Base-by-base conservation (phyloP, 768 basidiomycete genomes). In the Boletellus ananiceps region DNA sequence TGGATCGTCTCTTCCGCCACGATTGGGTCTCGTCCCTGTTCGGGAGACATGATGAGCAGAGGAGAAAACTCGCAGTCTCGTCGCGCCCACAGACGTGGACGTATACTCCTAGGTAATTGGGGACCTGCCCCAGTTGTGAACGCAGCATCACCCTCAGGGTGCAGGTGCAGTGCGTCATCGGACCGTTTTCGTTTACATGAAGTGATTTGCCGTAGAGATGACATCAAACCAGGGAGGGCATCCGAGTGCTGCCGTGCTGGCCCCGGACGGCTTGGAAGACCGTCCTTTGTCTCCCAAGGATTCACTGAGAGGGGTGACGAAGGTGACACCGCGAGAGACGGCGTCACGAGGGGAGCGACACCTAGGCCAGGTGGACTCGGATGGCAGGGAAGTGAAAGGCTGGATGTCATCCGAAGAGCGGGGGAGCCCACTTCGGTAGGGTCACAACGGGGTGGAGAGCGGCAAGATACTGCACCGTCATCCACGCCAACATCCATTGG, bases 31-130 rank as follows among this genome's bases (percentile, higher is more conserved):
- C 13, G 44, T 15, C 43, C 44, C 11, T n/a, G 40, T 5, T 19
- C 25, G 3, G 55, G 57, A 29, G 63, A 49, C 38, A 57, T 50
- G 2, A 54, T 18, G 34, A 63, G 55, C 40, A 65, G 61, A 27
- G 63, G 61, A 11, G 63, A 36, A 11, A 65, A 63, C 38, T 55
- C 52, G n/a, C 46, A 13, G 31, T 49, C 57, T 27, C 35, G 47
- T 34, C 25, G 51, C 8, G 6, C 27, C 38, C 31, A 27, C 40
- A 49, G 23, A 19, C 57, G 52, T 14, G 42, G 52, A 19, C 63
- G 50, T 29, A 18, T 31, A 40, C 49, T 52, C 31, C 46, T 42
- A 9, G 14, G 4, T 12, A 40, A 18, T 6, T 8, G 40, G 8
- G 49, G 15, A 21, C 23, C 16, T 7, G 16, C 19, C 34, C 32